A percentile compares a stretch with the other conserved stretches of the same genome.
Conservation (phyloP, 768 basidiomycete genomes). For the Russula griseocarnosa region DNA sequence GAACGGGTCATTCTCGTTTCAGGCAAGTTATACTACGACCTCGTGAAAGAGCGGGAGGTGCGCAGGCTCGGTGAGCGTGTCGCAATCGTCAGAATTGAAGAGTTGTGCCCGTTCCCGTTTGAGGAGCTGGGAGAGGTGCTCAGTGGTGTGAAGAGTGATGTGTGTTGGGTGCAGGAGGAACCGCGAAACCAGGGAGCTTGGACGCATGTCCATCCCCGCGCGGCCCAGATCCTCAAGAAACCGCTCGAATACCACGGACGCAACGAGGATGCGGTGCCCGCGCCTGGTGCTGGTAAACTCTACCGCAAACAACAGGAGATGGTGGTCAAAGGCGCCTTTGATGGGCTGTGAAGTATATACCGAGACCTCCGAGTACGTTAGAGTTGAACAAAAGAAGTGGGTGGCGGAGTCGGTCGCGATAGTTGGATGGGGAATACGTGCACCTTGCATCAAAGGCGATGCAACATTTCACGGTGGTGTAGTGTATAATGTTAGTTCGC, state of each 20-base stretch:
- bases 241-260: conserved; percentile 59
- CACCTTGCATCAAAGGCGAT: background rate
- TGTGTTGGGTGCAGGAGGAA: conserved; percentile 82
- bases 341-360: conserved; percentile 33
- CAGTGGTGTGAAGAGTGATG: conserved; percentile 37
- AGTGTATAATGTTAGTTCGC: background rate
- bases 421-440: background rate
- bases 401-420: background rate
- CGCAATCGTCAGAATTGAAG: conserved; percentile 76
- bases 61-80: conserved; percentile 47
- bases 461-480: background rate
- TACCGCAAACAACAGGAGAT: conserved; percentile 63
- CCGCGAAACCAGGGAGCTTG: conserved; percentile 84
- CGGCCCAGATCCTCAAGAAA: conserved; percentile 3
- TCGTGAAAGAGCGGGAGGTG: conserved; percentile 62
- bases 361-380: background rate
- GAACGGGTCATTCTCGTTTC: conserved; percentile 69
- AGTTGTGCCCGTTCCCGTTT: conserved; percentile 87
- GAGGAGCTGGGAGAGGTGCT: conserved; percentile 46
- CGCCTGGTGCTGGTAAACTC: conserved; percentile 66
- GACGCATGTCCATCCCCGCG: conserved; percentile 56
- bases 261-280: conserved; percentile 68
- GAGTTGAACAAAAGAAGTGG: background rate
- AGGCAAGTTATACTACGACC: conserved; percentile 88
- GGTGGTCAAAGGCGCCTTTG: conserved; percentile 58